A percentile compares a stretch with the other conserved stretches of the same genome.
Conservation (phyloP, 345 rosid species). For the Populus davidiana region DNA sequence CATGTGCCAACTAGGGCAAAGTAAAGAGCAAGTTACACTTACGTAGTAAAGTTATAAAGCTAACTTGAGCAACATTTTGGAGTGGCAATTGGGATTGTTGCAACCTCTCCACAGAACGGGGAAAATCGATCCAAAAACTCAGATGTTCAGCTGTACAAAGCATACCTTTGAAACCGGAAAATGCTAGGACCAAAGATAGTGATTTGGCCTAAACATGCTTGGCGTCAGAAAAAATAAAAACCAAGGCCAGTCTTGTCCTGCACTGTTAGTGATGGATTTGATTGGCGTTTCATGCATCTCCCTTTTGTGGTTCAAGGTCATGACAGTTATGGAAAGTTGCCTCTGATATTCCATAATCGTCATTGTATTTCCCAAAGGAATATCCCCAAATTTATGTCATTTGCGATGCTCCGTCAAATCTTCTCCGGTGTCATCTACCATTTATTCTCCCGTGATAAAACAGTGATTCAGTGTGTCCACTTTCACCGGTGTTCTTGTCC, state of each 20-base stretch:
- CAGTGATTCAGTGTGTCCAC: constrained; percentile 35
- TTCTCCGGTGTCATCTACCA: constrained; percentile 31
- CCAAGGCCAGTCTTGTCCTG: not conserved
- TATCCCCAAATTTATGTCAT: not conserved
- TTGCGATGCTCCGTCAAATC: not conserved
- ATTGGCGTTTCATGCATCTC: constrained; percentile 1
- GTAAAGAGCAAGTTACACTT: not conserved
- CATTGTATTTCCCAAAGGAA: constrained; percentile 3
- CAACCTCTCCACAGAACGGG: constrained; percentile 11
- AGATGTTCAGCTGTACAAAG: constrained; percentile 25
- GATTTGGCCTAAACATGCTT: constrained; percentile 12
- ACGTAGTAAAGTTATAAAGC: not conserved
- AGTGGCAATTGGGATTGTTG: not conserved
- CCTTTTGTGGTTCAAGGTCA: not conserved
- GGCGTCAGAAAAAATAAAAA: not conserved
- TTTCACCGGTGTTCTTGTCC: constrained; percentile 44
- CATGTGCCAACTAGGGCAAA: not conserved
- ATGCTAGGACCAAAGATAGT: constrained; percentile 5
- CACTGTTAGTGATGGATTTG: not conserved
- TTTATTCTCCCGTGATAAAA: constrained; percentile 26
- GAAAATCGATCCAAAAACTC: not conserved
- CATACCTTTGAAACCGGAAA: constrained; percentile 6
- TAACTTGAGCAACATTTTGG: not conserved
- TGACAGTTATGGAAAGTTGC: not conserved
- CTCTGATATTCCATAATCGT: not conserved